Evolutionary conservation across 805 yeast genomes (phyloP).

Genomic region (Starmerella scarabaei): DNA sequence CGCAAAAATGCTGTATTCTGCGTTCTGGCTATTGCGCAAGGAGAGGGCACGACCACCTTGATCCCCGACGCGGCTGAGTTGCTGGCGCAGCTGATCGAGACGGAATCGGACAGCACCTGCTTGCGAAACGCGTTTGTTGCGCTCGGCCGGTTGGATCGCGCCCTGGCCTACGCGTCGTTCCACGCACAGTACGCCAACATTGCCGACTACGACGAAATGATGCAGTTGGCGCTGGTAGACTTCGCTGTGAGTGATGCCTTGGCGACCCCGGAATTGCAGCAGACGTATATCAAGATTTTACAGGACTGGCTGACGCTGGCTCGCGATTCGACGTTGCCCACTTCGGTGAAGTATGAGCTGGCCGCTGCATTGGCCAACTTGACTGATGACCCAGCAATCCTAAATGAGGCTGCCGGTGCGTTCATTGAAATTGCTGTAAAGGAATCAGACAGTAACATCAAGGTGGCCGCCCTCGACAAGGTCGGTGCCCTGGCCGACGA

Average conservation of each 20-base stretch:
- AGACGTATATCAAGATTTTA: constrained; percentile 59
- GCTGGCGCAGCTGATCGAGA: constrained; percentile 53
- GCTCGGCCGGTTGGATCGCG: constrained; percentile 68
- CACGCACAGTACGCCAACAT: constrained; percentile 53
- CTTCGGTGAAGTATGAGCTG: constrained; percentile 73
- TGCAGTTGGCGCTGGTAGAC: constrained; percentile 83
- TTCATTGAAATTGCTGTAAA: constrained; percentile 78
- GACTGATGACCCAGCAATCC: constrained; percentile 46
- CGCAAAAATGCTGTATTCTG: constrained; percentile 95
- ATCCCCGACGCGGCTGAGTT: constrained; percentile 93
- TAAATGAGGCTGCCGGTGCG: constrained; percentile 69
- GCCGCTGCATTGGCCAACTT: constrained; percentile 61
- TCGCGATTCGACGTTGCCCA: constrained; percentile 27
- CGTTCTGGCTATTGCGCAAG: constrained; percentile 64
- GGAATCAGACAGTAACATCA: constrained; percentile 91
- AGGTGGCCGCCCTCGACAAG: constrained; percentile 80
- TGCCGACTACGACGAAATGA: constrained; percentile 58
- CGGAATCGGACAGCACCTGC: constrained; percentile 87
- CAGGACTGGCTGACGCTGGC: constrained; percentile 41
- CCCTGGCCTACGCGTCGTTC: constrained; percentile 67
- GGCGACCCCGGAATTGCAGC: constrained; percentile 47
- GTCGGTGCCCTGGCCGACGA: constrained; percentile 66
- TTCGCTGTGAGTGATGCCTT: constrained; percentile 76
- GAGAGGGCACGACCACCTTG: constrained; percentile 54
- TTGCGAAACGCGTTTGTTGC: constrained; percentile 91